A percentile compares a stretch with the other conserved stretches of the same genome.
Conservation (phyloP, 495 filamentous ascomycete species). For the Talaromyces wortmannii region DNA sequence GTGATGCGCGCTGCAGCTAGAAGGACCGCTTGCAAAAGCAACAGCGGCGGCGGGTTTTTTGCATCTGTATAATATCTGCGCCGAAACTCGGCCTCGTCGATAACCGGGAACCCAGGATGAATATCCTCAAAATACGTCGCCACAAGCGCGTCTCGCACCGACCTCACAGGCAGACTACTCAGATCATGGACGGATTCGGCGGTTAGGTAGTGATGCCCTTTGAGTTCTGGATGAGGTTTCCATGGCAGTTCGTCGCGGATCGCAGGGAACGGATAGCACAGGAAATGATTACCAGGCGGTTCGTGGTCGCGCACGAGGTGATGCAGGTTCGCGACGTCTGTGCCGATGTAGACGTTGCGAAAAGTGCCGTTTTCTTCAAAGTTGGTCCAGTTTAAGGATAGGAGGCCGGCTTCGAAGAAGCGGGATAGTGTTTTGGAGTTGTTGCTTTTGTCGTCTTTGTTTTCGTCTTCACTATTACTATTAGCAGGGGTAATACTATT, state of each 20-base stretch:
- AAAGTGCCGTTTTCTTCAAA: background rate
- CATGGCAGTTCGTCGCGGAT: constrained; percentile 7
- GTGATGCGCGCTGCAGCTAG: constrained; percentile 9
- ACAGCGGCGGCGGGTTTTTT: constrained; percentile 7
- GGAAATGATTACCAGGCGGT: background rate
- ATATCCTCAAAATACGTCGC: constrained; percentile 6
- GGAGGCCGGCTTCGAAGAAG: constrained; percentile 4
- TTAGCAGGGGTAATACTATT: background rate
- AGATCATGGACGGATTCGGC: background rate
- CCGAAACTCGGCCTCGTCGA: constrained; percentile 3
- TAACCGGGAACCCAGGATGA: constrained; percentile 3
- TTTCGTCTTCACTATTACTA: background rate
- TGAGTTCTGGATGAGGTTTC: background rate
- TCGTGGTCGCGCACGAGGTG: constrained; percentile 8
- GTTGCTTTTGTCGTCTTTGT: background rate
- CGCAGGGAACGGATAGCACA: constrained; percentile 5
- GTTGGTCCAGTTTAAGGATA: background rate
- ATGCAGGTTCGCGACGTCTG: constrained; percentile 9
- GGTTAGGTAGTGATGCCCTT: background rate
- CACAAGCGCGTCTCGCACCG: constrained; percentile 6
- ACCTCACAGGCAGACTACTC: background rate
- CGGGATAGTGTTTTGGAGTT: background rate
- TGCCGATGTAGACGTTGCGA: constrained; percentile 10
- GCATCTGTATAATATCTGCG: background rate
- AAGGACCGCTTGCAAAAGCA: constrained; percentile 12